Evolutionary conservation across 2,329 filamentous ascomycete genomes (phyloP), one percentile per base, ranked within the genome.

Genomic region (Saccharata proteae): DNA sequence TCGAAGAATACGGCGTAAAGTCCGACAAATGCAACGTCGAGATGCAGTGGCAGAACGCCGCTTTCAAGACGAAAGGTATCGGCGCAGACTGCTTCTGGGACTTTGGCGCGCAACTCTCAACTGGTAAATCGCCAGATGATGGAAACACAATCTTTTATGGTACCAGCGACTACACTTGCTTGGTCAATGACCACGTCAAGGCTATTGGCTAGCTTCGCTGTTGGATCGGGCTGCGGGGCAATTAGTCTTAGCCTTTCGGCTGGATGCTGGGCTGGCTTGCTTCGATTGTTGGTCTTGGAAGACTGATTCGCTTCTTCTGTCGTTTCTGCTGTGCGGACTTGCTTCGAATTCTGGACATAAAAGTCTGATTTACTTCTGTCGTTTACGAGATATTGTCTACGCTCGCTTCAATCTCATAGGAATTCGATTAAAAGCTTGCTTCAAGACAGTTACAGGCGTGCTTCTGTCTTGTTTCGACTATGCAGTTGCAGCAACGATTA

Each of bases 1-100:
- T 58, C 12, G 57, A 61, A 33, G 55, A 60, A 36, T 61, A 59
- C 30, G 55, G 54, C 7, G 42, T 48, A 5, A 38, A 40, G 4
- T 22, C 32, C 4, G 37, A 51, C 5, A 44, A 51, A 30, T 52
- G 48, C 31, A 34, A 35, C 11, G 46, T 52, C 17, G 47, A 49
- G 32, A 38, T 40, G 13, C 36, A 32, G 7, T 54, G 51, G 49
- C 51, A 54, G 37, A 43, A 44, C 29, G 45, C 43, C 5, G 49
- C 46, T 31, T 27, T 51, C 19, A 33, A 29, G 4, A 29, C 41
- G 13, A 40, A 39, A 16, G 49, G 49, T 4, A 51, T 54, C 42
- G 51, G 45, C 9, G 47, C 21, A 5, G 49, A 54, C 35, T n/a
- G 45, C 27, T 53, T 54, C 34, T 54, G 51, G 51, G 48, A 54